A percentile compares a stretch with the other conserved stretches of the same genome.
These are phyloP conservation scores for Carex sylvatica DNA, from an alignment of 202 grass and related monocot genomes.

Conservation along the genomic window DNA sequence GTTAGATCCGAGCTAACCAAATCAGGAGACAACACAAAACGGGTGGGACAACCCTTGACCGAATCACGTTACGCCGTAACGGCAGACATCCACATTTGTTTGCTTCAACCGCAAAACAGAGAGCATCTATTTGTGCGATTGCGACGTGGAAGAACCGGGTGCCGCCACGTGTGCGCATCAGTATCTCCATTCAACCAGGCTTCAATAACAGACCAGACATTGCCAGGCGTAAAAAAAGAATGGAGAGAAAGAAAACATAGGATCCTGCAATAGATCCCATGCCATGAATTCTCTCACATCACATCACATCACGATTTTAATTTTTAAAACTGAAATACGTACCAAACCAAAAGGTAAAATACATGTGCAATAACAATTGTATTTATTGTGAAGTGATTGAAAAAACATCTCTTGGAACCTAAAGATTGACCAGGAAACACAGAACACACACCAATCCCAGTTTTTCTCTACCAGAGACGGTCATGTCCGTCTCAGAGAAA, in stretches of 20 bases:
- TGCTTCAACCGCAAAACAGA: background rate
- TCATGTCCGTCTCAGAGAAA: slow-evolving; percentile 6
- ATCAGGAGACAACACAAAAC: background rate
- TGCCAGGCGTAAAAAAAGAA: background rate
- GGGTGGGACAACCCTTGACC: background rate
- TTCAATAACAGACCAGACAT: background rate
- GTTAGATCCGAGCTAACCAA: background rate
- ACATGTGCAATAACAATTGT: no score
- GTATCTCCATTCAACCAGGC: background rate
- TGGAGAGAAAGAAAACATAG: background rate
- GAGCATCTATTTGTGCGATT: slow-evolving; percentile 4
- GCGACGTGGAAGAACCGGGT: background rate
- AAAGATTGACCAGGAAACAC: background rate
- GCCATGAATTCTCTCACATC: background rate
- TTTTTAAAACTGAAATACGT: background rate
- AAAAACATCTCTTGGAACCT: background rate
- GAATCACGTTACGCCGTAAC: background rate
- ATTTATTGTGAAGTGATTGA: slow-evolving; percentile 23
- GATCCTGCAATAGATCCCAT: background rate
- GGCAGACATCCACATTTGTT: background rate
- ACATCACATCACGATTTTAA: slow-evolving; percentile 4
- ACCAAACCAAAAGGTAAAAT: background rate
- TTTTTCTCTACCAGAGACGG: background rate
- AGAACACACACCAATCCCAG: background rate
- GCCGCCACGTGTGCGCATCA: background rate